A percentile compares a stretch with the other conserved stretches of the same genome.
Evolutionary conservation across 1,284 basidiomycete species (phyloP).

Genomic region (Phenoliferia sp.): DNA sequence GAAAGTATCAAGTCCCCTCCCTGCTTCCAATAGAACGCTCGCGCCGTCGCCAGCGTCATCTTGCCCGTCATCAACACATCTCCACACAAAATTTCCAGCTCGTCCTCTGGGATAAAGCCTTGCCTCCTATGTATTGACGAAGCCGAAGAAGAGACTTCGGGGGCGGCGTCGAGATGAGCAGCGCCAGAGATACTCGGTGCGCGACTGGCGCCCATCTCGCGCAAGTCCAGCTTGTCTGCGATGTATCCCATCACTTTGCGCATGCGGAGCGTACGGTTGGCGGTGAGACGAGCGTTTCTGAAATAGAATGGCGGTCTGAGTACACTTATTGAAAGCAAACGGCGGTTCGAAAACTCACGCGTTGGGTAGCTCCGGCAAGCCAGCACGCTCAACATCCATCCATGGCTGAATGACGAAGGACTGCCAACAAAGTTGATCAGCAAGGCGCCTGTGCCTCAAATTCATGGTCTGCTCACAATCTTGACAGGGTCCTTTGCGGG

Average conservation of each 20-base stretch:
- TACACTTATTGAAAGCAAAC: neutral
- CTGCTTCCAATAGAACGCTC: slow-evolving; percentile 79
- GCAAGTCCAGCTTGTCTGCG: slow-evolving; percentile 75
- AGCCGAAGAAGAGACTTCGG: neutral
- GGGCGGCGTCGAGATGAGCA: neutral
- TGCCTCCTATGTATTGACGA: neutral
- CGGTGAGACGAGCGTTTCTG: slow-evolving; percentile 78
- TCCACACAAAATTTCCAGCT: slow-evolving; percentile 83
- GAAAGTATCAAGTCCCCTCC: slow-evolving; percentile 73
- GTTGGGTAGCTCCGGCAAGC: slow-evolving; percentile 68
- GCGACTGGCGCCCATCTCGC: slow-evolving; percentile 15
- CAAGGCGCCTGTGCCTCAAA: neutral
- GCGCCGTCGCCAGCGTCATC: slow-evolving; percentile 82
- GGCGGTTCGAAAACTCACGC: slow-evolving; percentile 50
- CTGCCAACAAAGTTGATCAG: neutral
- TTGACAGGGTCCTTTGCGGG: slow-evolving; percentile 62
- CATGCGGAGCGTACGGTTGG: slow-evolving; percentile 76
- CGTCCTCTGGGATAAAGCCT: slow-evolving; percentile 56
- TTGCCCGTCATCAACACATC: slow-evolving; percentile 69
- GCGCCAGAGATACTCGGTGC: slow-evolving; percentile 26
- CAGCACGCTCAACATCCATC: slow-evolving; percentile 54
- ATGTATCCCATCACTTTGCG: slow-evolving; percentile 80
- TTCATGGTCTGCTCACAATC: slow-evolving; percentile 44
- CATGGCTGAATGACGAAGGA: slow-evolving; percentile 84
- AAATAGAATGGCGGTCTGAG: slow-evolving; percentile 40